phyloP scores from a whole-genome alignment of 2,329 filamentous ascomycete species.

The Aspergillus sp. region DNA sequence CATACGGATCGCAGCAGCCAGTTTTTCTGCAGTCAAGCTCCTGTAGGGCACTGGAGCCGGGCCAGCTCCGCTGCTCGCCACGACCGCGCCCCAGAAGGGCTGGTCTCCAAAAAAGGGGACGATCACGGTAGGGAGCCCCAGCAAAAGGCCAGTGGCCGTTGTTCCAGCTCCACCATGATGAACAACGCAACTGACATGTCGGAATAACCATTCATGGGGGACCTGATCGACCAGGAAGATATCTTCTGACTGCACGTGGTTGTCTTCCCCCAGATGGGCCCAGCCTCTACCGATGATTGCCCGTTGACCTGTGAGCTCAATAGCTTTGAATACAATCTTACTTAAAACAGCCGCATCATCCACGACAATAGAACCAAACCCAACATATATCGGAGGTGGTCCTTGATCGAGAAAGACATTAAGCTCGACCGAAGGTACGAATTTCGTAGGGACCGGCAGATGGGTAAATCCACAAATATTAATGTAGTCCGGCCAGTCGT shows the following conservation, averaged over 20 bases:
- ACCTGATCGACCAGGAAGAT: not conserved
- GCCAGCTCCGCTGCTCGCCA: constrained; percentile 66
- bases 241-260: not conserved
- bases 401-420: not conserved
- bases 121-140: not conserved
- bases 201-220: constrained; percentile 3
- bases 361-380: constrained; percentile 5
- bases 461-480: not conserved
- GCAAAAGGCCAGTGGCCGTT: not conserved
- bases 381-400: constrained; percentile 1
- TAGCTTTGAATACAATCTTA: not conserved
- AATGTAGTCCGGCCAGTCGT: not conserved
- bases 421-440: not conserved
- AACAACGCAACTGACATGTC: not conserved
- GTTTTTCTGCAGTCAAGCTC: constrained; percentile 33
- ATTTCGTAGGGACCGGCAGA: not conserved
- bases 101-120: constrained; percentile 76
- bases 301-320: not conserved
- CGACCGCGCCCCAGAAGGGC: constrained; percentile 75
- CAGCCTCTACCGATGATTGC: constrained; percentile 1
- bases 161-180: constrained; percentile 2
- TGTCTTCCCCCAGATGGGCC: not conserved
- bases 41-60: constrained; percentile 66
- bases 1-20: not conserved
- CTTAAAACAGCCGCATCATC: not conserved